Conservation (phyloP, 2,329 filamentous ascomycete genomes). For the Ophiostoma pallidulum region DNA sequence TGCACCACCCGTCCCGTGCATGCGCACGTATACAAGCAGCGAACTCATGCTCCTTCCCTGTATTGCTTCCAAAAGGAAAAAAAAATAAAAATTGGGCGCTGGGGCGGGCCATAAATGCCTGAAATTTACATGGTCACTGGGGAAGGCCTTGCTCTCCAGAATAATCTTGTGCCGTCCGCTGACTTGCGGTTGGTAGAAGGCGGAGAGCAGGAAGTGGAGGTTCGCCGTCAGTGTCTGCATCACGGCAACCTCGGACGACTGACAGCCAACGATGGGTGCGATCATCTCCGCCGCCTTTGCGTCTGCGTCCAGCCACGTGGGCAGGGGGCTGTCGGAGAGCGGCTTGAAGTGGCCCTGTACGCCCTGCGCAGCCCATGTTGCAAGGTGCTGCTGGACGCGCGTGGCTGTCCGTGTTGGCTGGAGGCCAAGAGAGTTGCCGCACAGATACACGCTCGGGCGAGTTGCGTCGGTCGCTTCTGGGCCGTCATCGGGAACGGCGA, state of each 20-base stretch:
- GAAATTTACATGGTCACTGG: slow-evolving; percentile 57
- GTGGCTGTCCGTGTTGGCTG: slow-evolving; percentile 63
- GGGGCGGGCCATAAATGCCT: background rate
- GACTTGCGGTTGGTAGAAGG: slow-evolving; percentile 64
- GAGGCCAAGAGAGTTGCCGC: slow-evolving; percentile 80
- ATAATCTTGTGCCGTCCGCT: slow-evolving; percentile 64
- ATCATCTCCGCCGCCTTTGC: slow-evolving; percentile 62
- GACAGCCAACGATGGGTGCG: slow-evolving; percentile 65
- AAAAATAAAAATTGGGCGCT: background rate
- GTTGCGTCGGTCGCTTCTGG: slow-evolving; percentile 18
- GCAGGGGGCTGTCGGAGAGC: slow-evolving; percentile 57
- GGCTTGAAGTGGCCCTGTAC: slow-evolving; percentile 75
- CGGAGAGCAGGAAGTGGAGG: slow-evolving; percentile 71
- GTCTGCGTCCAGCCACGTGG: slow-evolving; percentile 70
- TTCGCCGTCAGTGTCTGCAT: slow-evolving; percentile 85
- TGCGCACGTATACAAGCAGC: no score
- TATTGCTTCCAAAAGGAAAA: no score
- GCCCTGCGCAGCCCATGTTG: slow-evolving; percentile 76
- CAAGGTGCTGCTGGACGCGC: slow-evolving; percentile 63
- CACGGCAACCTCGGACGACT: slow-evolving; percentile 64
- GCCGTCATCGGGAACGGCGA: background rate
- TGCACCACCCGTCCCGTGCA: no score
- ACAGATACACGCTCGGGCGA: slow-evolving; percentile 58
- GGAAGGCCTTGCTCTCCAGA: slow-evolving; percentile 80
- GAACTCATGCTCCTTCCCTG: no score